A percentile compares a stretch with the other conserved stretches of the same genome.
Conservation (phyloP, 805 yeast species). For the Maudiozyma serrabonitensis region DNA sequence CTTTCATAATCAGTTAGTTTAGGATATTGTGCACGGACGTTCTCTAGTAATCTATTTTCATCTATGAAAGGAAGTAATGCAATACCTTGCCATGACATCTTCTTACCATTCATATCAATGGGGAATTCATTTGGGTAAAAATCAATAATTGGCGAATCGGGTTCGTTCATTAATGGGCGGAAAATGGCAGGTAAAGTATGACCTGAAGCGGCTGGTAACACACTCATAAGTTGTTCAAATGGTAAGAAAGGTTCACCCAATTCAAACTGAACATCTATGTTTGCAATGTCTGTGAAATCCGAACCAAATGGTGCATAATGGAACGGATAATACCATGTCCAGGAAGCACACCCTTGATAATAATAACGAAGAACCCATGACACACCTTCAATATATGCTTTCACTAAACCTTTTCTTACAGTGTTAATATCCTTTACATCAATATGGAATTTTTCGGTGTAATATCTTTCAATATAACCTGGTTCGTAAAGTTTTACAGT, state of each 20-base stretch:
- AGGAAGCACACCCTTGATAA: constrained; percentile 96
- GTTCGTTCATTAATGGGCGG: constrained; percentile 69
- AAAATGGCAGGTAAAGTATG: constrained; percentile 77
- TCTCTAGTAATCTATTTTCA: constrained; percentile 57
- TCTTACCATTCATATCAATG: constrained; percentile 92
- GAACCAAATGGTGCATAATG: constrained; percentile 97
- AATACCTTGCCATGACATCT: constrained; percentile 92
- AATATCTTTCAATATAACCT: constrained; percentile 79
- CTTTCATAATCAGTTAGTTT: constrained; percentile 57
- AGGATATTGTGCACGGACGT: constrained; percentile 57
- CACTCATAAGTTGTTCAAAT: constrained; percentile 90
- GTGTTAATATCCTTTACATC: constrained; percentile 43
- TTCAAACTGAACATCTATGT: constrained; percentile 47
- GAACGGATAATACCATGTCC: constrained; percentile 97
- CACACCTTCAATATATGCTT: constrained; percentile 81
- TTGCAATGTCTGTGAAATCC: constrained; percentile 54
- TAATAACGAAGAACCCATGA: constrained; percentile 94
- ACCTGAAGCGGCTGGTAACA: constrained; percentile 86
- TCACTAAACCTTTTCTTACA: constrained; percentile 50
- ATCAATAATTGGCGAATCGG: constrained; percentile 76
- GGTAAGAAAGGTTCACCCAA: constrained; percentile 79
- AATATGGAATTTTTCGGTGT: constrained; percentile 60
- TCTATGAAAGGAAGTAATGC: constrained; percentile 87
- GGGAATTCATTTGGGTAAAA: constrained; percentile 83
- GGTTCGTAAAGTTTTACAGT: constrained; percentile 71